Base-by-base conservation (phyloP, 1,284 basidiomycete species). In the Prillingera fragicola region DNA sequence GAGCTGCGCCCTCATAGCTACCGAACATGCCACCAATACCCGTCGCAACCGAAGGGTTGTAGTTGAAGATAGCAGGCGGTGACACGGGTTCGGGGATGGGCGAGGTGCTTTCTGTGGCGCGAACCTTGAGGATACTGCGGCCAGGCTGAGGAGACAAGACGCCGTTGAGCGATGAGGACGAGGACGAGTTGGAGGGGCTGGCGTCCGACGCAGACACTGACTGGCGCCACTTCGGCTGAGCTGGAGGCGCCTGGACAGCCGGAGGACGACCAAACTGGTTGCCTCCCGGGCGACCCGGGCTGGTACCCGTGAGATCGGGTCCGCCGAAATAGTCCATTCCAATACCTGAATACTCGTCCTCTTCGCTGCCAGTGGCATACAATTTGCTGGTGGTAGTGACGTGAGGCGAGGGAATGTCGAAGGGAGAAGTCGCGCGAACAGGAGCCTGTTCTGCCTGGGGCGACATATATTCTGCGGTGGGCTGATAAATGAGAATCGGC, bases 401-500 rank as follows among this genome's bases (percentile, higher is more conserved):
- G n/a, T 54, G 45, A 26, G 67, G 60, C 14, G 54, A 60, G 18
- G 65, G 59, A 55, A 69, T 69, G 44, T 69, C 66, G 43, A 57
- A 65, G 17, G 51, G 45, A 33, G 44, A 45, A 26, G 41, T 34
- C 7, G 32, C 27, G 6, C 33, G 43, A 10, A 38, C 32, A 28
- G 35, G 43, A 17, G 25, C 28, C 27, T 48, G 41, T 26, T 50
- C 47, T 19, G 43, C 31, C 19, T 56, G 38, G 4, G 63, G 59
- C 21, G 65, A 63, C 28, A 55, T 48, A 66, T 70, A 70, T 38
- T 67, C 69, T 28, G 57, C 47, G 15, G 82, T 79, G 0, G 85
- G 85, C 17, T 81, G 79, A 63, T 89, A 90, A 4, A 87, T 82
- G 50, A 88, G 77, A 15, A 72, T 71, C 3, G 77, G 74, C 50